A percentile compares a stretch with the other conserved stretches of the same genome.
Evolutionary conservation across 352 stramenopile genomes (phyloP).

Genomic region (Pythium myriotylum): DNA sequence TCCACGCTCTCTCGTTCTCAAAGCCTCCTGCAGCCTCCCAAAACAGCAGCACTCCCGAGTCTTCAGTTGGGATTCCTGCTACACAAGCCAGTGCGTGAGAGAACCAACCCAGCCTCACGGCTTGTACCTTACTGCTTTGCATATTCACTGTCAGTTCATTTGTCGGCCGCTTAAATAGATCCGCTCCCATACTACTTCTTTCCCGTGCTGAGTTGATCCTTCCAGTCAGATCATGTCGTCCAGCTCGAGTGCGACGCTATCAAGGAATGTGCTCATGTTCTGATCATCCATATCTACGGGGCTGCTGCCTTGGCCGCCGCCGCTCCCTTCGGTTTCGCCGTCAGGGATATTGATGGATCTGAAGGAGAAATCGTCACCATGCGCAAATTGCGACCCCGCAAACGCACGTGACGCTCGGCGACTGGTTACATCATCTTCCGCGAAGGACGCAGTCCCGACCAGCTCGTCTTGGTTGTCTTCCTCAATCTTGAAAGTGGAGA

Average conservation of each 20-base stretch:
- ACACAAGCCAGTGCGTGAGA: conserved; percentile 15
- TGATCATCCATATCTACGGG: conserved; percentile 58
- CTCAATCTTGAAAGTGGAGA: background rate
- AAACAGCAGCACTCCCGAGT: background rate
- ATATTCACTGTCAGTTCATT: background rate
- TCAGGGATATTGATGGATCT: conserved; percentile 17
- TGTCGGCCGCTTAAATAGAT: conserved; percentile 9
- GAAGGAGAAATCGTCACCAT: conserved; percentile 1
- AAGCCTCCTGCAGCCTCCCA: background rate
- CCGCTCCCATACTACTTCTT: conserved; percentile 1
- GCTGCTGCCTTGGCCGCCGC: conserved; percentile 1
- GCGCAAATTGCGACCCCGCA: background rate
- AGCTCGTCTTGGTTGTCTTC: conserved; percentile 8
- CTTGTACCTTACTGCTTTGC: conserved; percentile 1
- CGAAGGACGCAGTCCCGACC: background rate
- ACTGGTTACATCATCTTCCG: background rate
- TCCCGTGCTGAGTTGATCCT: background rate
- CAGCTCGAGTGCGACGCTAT: conserved; percentile 79
- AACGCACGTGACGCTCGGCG: background rate
- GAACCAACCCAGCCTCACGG: background rate
- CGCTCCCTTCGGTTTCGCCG: background rate
- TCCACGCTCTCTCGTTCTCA: conserved; percentile 68
- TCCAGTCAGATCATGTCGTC: conserved; percentile 61
- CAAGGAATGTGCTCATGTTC: conserved; percentile 78
- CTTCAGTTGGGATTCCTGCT: conserved; percentile 5